phyloP scores from a whole-genome alignment of 2,329 filamentous ascomycete species.

The Diatrype stigma region DNA sequence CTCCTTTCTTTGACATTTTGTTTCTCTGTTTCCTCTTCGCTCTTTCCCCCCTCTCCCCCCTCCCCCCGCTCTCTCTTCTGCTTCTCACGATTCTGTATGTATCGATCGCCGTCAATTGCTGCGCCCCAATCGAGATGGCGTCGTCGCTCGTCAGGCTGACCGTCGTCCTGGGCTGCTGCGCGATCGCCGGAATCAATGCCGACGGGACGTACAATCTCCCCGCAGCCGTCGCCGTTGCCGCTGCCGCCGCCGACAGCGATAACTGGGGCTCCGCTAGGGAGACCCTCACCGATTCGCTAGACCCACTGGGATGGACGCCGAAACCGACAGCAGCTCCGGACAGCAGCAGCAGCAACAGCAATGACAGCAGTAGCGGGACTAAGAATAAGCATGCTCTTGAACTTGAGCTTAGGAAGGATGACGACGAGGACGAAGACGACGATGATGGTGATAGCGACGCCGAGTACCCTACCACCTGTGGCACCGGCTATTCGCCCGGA shows the following conservation, averaged over 20 bases:
- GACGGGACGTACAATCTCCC: background rate
- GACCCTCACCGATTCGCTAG: conserved; percentile 12
- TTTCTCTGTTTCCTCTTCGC: no score
- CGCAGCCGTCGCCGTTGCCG: conserved; percentile 2
- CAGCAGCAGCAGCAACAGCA: conserved; percentile 3
- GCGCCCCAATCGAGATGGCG: background rate
- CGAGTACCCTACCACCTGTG: conserved; percentile 14
- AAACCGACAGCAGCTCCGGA: conserved; percentile 25
- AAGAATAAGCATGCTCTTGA: conserved; percentile 2
- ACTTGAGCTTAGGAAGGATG: conserved; percentile 18
- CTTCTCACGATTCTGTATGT: background rate
- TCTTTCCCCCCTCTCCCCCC: no score
- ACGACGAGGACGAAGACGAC: background rate
- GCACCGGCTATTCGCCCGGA: background rate
- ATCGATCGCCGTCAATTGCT: no score
- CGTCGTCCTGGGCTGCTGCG: background rate
- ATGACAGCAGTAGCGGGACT: no score
- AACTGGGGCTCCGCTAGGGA: conserved; percentile 25
- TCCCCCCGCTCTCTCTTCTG: background rate
- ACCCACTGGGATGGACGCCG: conserved; percentile 22
- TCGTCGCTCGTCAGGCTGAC: background rate
- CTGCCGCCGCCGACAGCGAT: conserved; percentile 1
- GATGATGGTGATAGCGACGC: no score
- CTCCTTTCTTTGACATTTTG: no score
- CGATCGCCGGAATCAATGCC: background rate